These are phyloP conservation scores for Aspergillus biplanus DNA, from an alignment of 495 filamentous ascomycete genomes.

Conservation along the genomic window DNA sequence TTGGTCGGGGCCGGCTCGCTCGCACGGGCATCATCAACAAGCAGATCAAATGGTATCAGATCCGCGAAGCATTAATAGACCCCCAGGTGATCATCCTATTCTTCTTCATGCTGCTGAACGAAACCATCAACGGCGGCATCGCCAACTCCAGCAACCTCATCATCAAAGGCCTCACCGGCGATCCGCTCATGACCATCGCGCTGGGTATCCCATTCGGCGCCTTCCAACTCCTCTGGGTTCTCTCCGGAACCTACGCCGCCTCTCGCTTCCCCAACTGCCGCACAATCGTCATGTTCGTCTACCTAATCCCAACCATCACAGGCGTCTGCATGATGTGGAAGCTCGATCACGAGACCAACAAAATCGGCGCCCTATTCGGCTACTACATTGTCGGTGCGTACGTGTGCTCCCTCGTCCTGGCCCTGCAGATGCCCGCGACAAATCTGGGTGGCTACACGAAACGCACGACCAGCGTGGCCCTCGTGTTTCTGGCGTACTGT, in stretches of 20 bases:
- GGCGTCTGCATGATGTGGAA: slow-evolving; percentile 43
- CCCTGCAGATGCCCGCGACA: slow-evolving; percentile 45
- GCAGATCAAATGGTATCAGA: slow-evolving; percentile 49
- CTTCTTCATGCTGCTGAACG: slow-evolving; percentile 40
- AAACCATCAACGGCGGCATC: slow-evolving; percentile 43
- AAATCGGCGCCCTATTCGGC: slow-evolving; percentile 39
- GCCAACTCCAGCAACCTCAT: slow-evolving; percentile 46
- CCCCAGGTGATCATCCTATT: slow-evolving; percentile 44
- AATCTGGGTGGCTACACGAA: slow-evolving; percentile 49
- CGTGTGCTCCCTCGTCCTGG: slow-evolving; percentile 43
- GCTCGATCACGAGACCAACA: slow-evolving; percentile 31
- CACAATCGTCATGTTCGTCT: slow-evolving; percentile 41
- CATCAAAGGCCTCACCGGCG: slow-evolving; percentile 39
- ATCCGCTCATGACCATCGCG: slow-evolving; percentile 35
- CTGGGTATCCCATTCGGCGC: slow-evolving; percentile 45
- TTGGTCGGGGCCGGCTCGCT: slow-evolving; percentile 32
- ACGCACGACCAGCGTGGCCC: slow-evolving; percentile 40
- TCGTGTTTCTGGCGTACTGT: slow-evolving; percentile 48
- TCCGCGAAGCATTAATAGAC: slow-evolving; percentile 48
- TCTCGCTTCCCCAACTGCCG: slow-evolving; percentile 36
- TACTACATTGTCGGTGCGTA: slow-evolving; percentile 46
- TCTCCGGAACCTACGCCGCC: slow-evolving; percentile 39
- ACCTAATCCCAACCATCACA: slow-evolving; percentile 41
- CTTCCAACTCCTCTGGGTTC: slow-evolving; percentile 42
- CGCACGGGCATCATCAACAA: slow-evolving; percentile 41